Evolutionary conservation across 1,139 yeast species (phyloP).

Genomic region (Blastobotrys indianensis): DNA sequence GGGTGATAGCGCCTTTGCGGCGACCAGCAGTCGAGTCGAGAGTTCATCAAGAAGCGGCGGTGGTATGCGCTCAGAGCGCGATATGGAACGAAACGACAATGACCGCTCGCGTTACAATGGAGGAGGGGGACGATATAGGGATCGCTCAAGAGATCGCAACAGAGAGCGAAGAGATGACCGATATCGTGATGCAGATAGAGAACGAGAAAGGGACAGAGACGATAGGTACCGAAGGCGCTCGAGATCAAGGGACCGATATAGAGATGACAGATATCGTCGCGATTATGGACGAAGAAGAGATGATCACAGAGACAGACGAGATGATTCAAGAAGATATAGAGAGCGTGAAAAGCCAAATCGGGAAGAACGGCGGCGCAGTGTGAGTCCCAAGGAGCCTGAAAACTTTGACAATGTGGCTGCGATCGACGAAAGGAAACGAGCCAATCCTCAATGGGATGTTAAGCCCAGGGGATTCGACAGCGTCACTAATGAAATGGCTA

Average conservation of each 20-base stretch:
- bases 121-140: conserved; percentile 11
- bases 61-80: not conserved
- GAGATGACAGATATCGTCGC: conserved; percentile 5
- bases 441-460: conserved; percentile 65
- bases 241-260: conserved; percentile 5
- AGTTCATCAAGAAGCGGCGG: no score
- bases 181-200: conserved; percentile 12
- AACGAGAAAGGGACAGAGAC: conserved; percentile 20
- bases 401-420: conserved; percentile 37
- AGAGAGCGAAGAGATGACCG: conserved; percentile 14
- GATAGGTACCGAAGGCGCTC: conserved; percentile 9
- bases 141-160: conserved; percentile 14
- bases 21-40: no score
- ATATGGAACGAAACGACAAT: conserved; percentile 5
- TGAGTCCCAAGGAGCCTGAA: conserved; percentile 13
- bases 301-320: conserved; percentile 17
- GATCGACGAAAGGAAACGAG: conserved; percentile 40
- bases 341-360: conserved; percentile 7
- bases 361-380: conserved; percentile 15
- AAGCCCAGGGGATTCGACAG: conserved; percentile 71
- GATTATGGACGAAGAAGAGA: conserved; percentile 14
- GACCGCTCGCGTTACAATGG: not conserved
- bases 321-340: conserved; percentile 1
- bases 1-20: no score
- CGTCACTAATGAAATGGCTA: conserved; percentile 73